These are phyloP conservation scores for Oropetium thomaeum DNA, from an alignment of 176 grass and related monocot species.

Conservation along the genomic window DNA sequence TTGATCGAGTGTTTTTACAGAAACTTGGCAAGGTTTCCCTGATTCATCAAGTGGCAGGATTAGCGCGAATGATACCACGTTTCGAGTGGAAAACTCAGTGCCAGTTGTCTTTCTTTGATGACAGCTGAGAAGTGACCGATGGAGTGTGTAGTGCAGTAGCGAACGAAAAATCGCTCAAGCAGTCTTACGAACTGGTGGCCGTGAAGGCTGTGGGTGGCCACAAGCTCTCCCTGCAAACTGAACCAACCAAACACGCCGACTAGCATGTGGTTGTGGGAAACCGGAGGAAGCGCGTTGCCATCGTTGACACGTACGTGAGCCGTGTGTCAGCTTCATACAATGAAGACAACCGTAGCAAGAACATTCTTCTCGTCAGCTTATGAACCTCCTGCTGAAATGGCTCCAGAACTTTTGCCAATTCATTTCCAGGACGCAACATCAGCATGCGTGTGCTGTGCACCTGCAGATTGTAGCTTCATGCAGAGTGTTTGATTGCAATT, in stretches of 20 bases:
- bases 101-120: not conserved
- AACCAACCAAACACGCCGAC: not conserved
- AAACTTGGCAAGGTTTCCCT: not conserved
- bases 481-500: not conserved
- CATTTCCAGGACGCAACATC: not conserved
- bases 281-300: not conserved
- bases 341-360: not conserved
- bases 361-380: not conserved
- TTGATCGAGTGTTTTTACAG: not conserved
- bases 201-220: constrained; percentile 13
- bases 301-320: not conserved
- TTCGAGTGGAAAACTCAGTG: not conserved
- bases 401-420: not conserved
- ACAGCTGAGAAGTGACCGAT: not conserved
- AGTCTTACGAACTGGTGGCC: constrained; percentile 22
- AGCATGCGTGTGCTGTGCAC: not conserved
- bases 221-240: not conserved
- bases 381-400: not conserved
- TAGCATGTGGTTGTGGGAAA: not conserved
- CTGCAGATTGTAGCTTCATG: not conserved
- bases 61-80: not conserved
- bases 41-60: not conserved
- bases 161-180: constrained; percentile 15
- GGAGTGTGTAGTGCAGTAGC: not conserved
- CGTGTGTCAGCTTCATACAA: constrained; percentile 8